These are phyloP conservation scores for Arthroderma uncinatum DNA, from an alignment of 2,329 filamentous ascomycete species.

Conservation along the genomic window DNA sequence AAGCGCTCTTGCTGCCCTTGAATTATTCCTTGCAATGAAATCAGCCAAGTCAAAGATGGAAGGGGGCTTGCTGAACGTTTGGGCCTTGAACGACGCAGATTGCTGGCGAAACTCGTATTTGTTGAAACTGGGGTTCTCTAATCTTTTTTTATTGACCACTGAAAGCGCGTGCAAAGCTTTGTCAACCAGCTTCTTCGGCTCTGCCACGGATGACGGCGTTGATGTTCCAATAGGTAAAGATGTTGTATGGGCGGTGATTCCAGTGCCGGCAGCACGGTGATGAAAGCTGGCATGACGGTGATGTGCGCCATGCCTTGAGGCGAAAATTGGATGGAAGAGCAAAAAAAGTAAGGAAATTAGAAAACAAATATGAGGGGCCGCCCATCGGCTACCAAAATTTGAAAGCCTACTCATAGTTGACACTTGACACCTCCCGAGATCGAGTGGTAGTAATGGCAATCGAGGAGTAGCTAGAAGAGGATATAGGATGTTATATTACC, in stretches of 20 bases:
- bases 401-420: background rate
- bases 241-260: background rate
- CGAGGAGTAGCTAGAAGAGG: background rate
- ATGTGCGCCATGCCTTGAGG: background rate
- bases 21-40: background rate
- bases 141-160: background rate
- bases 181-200: background rate
- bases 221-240: background rate
- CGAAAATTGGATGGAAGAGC: background rate
- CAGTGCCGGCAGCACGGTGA: background rate
- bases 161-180: background rate
- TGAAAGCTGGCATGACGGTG: background rate
- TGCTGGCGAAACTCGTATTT: slow-evolving; percentile 1
- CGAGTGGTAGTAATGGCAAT: background rate
- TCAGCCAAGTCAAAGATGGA: background rate
- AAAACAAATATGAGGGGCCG: background rate
- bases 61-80: background rate
- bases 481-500: no score
- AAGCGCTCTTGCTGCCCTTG: background rate
- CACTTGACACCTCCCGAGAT: background rate
- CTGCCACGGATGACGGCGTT: background rate
- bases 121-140: slow-evolving; percentile 5
- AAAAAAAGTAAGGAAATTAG: background rate
- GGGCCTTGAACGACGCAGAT: background rate
- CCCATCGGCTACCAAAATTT: background rate